Conservation (phyloP, 371 early-diverging fungal genomes). For the Dentiscutata heterogama region DNA sequence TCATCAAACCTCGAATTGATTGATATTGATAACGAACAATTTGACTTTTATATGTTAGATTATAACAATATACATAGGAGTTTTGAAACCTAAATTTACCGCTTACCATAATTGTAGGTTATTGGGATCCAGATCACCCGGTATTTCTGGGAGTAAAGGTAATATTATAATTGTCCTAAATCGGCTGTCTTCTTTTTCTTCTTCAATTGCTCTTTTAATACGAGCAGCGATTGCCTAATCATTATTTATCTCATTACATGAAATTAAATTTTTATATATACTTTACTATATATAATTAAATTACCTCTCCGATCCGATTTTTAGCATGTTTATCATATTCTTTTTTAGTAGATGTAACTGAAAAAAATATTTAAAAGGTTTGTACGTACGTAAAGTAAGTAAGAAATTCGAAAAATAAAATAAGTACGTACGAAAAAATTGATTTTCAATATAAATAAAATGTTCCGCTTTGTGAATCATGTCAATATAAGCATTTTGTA, state of each 20-base stretch:
- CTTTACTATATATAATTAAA: too few relatives aligned
- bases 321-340: conserved; percentile 16
- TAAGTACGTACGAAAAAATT: conserved; percentile 85
- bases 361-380: neutral
- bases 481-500: conserved; percentile 85
- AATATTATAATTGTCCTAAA: conserved; percentile 89
- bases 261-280: too few relatives aligned
- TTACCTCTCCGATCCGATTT: conserved; percentile 47
- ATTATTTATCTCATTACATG: too few relatives aligned
- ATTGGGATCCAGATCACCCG: conserved; percentile 70
- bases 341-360: conserved; percentile 55
- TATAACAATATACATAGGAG: neutral
- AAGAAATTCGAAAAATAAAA: neutral
- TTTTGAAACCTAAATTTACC: conserved; percentile 73
- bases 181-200: conserved; percentile 42
- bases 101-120: conserved; percentile 81
- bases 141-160: conserved; percentile 93
- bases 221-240: too few relatives aligned
- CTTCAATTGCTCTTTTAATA: too few relatives aligned
- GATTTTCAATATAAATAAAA: conserved; percentile 56
- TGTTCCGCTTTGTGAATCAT: conserved; percentile 81
- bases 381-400: too few relatives aligned
- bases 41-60: conserved; percentile 52
- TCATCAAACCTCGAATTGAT: conserved; percentile 75
- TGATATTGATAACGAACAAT: conserved; percentile 83